phyloP scores from a whole-genome alignment of 768 basidiomycete genomes.

The Fomitopsis serialis region DNA sequence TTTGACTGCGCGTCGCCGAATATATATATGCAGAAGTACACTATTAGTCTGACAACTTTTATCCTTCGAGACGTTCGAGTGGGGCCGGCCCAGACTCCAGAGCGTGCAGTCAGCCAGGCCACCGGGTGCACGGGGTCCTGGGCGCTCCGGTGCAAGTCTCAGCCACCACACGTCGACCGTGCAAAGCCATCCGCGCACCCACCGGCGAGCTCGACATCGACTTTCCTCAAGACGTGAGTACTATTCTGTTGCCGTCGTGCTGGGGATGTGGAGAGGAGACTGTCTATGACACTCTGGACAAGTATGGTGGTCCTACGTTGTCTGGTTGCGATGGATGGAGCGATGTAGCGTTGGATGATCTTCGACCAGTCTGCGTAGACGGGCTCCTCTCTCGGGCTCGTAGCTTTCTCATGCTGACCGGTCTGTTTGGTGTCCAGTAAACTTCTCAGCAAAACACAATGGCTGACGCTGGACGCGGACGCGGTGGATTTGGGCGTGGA shows the following conservation, averaged over 20 bases:
- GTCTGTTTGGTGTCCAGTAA: slow-evolving; percentile 14
- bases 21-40: too few relatives aligned
- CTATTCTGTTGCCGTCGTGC: slow-evolving; percentile 7
- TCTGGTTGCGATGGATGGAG: slow-evolving; percentile 12
- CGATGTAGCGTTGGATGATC: slow-evolving; percentile 6
- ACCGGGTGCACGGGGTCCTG: background rate
- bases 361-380: background rate
- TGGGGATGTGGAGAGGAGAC: background rate
- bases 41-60: too few relatives aligned
- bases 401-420: too few relatives aligned
- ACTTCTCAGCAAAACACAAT: slow-evolving; percentile 35
- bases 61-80: too few relatives aligned
- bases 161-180: slow-evolving; percentile 2
- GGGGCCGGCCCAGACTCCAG: too few relatives aligned
- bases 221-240: slow-evolving; percentile 36
- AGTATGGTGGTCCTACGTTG: background rate
- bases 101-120: too few relatives aligned
- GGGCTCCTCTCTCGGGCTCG: too few relatives aligned
- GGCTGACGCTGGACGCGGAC: slow-evolving; percentile 83
- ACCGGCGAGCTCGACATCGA: slow-evolving; percentile 24
- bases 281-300: background rate
- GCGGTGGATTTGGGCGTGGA: slow-evolving; percentile 79
- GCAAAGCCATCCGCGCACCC: slow-evolving; percentile 7
- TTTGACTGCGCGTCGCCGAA: too few relatives aligned
- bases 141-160: background rate